These are phyloP conservation scores for Volutella citrinella DNA, from an alignment of 2,329 filamentous ascomycete species.

Conservation along the genomic window DNA sequence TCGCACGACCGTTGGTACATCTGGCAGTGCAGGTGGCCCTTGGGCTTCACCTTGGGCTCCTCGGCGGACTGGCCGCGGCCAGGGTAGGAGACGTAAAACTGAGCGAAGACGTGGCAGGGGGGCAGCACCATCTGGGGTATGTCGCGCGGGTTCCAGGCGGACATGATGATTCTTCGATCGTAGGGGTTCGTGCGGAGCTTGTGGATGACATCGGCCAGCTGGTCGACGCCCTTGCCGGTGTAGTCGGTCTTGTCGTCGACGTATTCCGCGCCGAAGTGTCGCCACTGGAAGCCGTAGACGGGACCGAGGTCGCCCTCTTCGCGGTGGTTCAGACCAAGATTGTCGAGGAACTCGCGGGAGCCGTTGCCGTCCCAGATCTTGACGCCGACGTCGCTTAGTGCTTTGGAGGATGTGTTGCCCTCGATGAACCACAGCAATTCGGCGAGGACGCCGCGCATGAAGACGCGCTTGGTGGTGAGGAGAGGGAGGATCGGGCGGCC, in stretches of 20 bases:
- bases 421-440: slow-evolving; percentile 96
- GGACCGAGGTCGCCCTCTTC: slow-evolving; percentile 88
- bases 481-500: slow-evolving; percentile 74
- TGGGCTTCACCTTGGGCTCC: slow-evolving; percentile 37
- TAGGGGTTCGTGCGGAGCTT: slow-evolving; percentile 83
- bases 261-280: slow-evolving; percentile 94
- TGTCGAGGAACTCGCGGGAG: slow-evolving; percentile 84
- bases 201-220: slow-evolving; percentile 84
- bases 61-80: slow-evolving; percentile 16
- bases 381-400: slow-evolving; percentile 75
- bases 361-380: slow-evolving; percentile 99
- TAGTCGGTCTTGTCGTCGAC: slow-evolving; percentile 78
- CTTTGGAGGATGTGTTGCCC: slow-evolving; percentile 74
- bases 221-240: slow-evolving; percentile 83
- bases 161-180: slow-evolving; percentile 85
- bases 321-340: slow-evolving; percentile 74
- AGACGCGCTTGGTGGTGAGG: slow-evolving; percentile 96
- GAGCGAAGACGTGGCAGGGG: slow-evolving; percentile 96
- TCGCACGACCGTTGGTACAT: slow-evolving; percentile 94
- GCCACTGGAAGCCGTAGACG: slow-evolving; percentile 98
- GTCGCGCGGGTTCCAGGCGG: slow-evolving; percentile 91
- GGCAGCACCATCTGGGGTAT: slow-evolving; percentile 85
- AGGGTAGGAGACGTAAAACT: slow-evolving; percentile 87
- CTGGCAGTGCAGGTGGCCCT: slow-evolving; percentile 78
- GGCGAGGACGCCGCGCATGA: slow-evolving; percentile 81